A percentile compares a stretch with the other conserved stretches of the same genome.
Evolutionary conservation across 768 basidiomycete genomes (phyloP).

Genomic region (Macrolepiota fuliginosa): DNA sequence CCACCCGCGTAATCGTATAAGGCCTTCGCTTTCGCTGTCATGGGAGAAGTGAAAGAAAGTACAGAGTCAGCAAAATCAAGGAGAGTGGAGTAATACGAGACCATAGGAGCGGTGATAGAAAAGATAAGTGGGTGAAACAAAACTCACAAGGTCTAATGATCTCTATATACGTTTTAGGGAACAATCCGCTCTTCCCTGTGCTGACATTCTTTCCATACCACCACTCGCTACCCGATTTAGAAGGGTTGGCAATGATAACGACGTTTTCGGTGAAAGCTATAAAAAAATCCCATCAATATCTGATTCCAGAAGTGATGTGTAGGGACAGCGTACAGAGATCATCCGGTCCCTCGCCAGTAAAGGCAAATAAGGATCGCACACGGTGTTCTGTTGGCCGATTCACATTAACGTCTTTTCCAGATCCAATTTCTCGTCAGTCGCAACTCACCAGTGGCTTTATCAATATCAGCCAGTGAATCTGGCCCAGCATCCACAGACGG

Average conservation of each 20-base stretch:
- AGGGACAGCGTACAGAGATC: slow-evolving; percentile 68
- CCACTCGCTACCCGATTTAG: slow-evolving; percentile 87
- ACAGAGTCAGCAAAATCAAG: background rate
- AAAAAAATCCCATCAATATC: slow-evolving; percentile 6
- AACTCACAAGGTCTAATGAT: slow-evolving; percentile 63
- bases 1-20: slow-evolving; percentile 72
- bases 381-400: slow-evolving; percentile 54
- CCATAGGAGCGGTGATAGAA: background rate
- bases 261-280: slow-evolving; percentile 84
- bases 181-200: slow-evolving; percentile 74
- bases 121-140: background rate
- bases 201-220: slow-evolving; percentile 79
- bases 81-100: slow-evolving; percentile 1
- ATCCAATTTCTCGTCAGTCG: background rate
- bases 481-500: slow-evolving; percentile 32
- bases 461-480: slow-evolving; percentile 72
- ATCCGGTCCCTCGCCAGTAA: slow-evolving; percentile 82
- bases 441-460: slow-evolving; percentile 55
- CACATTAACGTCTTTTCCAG: slow-evolving; percentile 7
- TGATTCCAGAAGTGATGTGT: background rate
- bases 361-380: slow-evolving; percentile 80
- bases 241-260: slow-evolving; percentile 78
- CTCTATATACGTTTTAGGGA: slow-evolving; percentile 88
- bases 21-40: slow-evolving; percentile 67
- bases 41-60: slow-evolving; percentile 3